Conservation (phyloP, 208 protist species). For the Herpetomonas samuelpessoai region DNA sequence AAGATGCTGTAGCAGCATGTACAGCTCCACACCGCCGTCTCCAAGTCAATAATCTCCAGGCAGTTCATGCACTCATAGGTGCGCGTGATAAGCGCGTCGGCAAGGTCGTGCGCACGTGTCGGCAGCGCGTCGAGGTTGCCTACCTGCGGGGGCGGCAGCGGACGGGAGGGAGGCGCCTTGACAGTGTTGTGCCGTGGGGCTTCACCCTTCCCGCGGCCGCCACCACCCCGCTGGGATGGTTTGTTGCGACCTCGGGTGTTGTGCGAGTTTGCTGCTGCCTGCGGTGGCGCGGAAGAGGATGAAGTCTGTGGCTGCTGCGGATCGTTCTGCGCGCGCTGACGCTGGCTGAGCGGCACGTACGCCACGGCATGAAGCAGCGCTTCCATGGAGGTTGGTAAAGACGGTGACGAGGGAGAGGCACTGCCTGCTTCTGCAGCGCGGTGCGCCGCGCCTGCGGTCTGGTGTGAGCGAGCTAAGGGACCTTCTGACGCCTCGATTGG, state of each 20-base stretch:
- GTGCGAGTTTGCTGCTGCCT: no score
- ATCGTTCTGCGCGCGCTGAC: not conserved
- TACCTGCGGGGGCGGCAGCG: not conserved
- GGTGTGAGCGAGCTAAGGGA: no score
- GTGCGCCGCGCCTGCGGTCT: no score
- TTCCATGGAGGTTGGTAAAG: not conserved
- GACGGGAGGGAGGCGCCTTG: not conserved
- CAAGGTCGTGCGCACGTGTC: not conserved
- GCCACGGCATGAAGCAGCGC: not conserved
- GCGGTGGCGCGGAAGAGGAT: no score
- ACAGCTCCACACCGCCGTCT: conserved; percentile 59
- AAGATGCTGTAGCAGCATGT: conserved; percentile 56
- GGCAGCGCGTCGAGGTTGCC: not conserved
- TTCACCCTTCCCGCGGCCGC: not conserved
- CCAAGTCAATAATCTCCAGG: conserved; percentile 45
- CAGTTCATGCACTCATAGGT: conserved; percentile 71
- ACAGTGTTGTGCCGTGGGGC: not conserved
- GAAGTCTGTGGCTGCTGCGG: no score
- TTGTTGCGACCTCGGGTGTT: no score
- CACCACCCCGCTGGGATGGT: not conserved
- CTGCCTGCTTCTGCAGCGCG: not conserved
- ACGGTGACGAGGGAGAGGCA: not conserved
- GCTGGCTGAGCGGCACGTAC: not conserved
- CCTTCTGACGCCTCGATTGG: no score
- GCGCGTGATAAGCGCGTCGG: conserved; percentile 17